Conservation (phyloP, 768 basidiomycete genomes). For the Termitomyces sp. region DNA sequence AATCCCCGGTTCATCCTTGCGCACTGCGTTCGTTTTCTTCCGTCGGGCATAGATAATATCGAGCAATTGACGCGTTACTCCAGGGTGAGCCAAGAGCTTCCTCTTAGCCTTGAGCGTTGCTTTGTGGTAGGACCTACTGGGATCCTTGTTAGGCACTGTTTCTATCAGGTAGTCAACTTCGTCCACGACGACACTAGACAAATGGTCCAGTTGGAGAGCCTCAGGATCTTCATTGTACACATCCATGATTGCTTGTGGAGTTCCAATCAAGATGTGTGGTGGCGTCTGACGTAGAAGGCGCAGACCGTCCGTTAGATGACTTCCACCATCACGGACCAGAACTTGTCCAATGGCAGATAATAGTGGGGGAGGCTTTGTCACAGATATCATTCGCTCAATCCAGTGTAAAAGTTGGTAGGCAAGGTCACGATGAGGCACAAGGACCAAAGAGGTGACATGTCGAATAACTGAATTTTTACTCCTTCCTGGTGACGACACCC, state of each 20-base stretch:
- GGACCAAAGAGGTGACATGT: conserved; percentile 47
- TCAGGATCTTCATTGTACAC: conserved; percentile 37
- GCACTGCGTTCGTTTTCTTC: conserved; percentile 21
- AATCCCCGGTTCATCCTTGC: conserved; percentile 18
- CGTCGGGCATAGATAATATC: conserved; percentile 44
- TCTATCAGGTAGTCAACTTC: conserved; percentile 72
- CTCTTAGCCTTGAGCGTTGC: conserved; percentile 31
- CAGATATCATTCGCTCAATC: conserved; percentile 46
- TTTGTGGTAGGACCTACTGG: conserved; percentile 29
- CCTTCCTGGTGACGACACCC: conserved; percentile 20
- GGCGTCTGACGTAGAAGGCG: conserved; percentile 31
- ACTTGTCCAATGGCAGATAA: conserved; percentile 50
- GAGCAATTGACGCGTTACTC: conserved; percentile 53
- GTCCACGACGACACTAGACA: conserved; percentile 64
- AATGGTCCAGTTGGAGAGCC: conserved; percentile 36
- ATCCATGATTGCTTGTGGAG: conserved; percentile 64
- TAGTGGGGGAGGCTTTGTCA: conserved; percentile 22
- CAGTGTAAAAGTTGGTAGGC: conserved; percentile 63
- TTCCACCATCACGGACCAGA: conserved; percentile 47
- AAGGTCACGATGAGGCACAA: conserved; percentile 72
- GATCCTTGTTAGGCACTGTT: conserved; percentile 37
- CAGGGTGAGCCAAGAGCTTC: conserved; percentile 47
- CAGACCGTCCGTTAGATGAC: conserved; percentile 34
- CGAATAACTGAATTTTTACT: conserved; percentile 16
- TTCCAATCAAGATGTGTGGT: conserved; percentile 67